These are phyloP conservation scores for Fusarium graminum DNA, from an alignment of 2,329 filamentous ascomycete genomes.

Conservation along the genomic window DNA sequence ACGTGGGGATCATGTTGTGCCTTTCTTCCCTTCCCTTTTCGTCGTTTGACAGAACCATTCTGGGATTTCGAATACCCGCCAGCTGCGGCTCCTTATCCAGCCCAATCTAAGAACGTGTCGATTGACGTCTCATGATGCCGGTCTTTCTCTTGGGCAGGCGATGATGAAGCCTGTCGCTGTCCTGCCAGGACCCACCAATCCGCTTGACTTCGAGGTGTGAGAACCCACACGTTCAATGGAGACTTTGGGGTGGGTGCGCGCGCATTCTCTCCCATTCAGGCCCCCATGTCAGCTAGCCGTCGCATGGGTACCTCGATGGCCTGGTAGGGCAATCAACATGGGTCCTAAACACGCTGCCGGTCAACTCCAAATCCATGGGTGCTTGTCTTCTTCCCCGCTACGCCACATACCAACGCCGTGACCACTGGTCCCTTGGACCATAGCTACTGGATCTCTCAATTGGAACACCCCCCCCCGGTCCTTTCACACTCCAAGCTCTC, in stretches of 20 bases:
- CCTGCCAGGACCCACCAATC: constrained; percentile 26
- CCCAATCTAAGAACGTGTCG: constrained; percentile 44
- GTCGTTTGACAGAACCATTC: constrained; percentile 40
- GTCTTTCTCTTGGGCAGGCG: constrained; percentile 45
- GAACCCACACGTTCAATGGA: constrained; percentile 41
- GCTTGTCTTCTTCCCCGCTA: constrained; percentile 49
- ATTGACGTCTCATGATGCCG: constrained; percentile 48
- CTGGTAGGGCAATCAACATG: constrained; percentile 45
- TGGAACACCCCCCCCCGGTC: constrained; percentile 34
- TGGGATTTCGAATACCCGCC: constrained; percentile 43
- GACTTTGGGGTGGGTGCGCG: constrained; percentile 37
- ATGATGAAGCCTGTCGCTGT: constrained; percentile 42
- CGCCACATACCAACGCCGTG: constrained; percentile 49
- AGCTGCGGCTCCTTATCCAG: constrained; percentile 46
- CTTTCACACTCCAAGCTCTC: constrained; percentile 33
- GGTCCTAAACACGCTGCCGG: constrained; percentile 41
- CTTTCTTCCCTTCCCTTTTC: constrained; percentile 28
- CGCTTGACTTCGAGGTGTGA: constrained; percentile 41
- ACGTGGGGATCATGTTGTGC: constrained; percentile 43
- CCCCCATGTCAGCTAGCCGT: constrained; percentile 40
- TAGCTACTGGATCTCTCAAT: constrained; percentile 42
- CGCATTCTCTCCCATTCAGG: constrained; percentile 36
- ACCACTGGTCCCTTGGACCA: constrained; percentile 45
- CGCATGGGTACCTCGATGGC: constrained; percentile 45
- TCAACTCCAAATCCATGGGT: constrained; percentile 48